These are phyloP conservation scores for Drosera capensis DNA, from an alignment of 148 eudicot species.

Conservation along the genomic window DNA sequence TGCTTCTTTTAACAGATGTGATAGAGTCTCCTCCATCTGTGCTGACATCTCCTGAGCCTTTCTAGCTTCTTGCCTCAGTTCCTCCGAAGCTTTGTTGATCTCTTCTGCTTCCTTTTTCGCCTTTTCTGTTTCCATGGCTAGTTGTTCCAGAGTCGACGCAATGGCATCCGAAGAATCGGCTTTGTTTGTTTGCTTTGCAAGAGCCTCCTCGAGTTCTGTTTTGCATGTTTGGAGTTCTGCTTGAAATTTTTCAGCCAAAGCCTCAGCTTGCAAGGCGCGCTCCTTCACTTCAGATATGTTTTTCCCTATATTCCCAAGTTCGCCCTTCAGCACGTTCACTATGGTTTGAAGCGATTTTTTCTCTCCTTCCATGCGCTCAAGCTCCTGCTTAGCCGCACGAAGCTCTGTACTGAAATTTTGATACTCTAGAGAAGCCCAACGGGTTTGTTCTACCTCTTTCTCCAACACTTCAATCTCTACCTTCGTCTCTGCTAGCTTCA, in stretches of 20 bases:
- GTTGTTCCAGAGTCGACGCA: slow-evolving; percentile 17
- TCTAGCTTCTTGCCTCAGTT: slow-evolving; percentile 28
- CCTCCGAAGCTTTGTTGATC: slow-evolving; percentile 12
- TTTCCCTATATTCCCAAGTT: slow-evolving; percentile 33
- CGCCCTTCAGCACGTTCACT: slow-evolving; percentile 31
- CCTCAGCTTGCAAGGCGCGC: slow-evolving; percentile 19
- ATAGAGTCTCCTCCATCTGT: slow-evolving; percentile 15
- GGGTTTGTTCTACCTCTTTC: slow-evolving; percentile 28
- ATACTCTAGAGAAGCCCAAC: slow-evolving; percentile 21
- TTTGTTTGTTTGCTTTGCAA: slow-evolving; percentile 18
- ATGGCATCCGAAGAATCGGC: slow-evolving; percentile 21
- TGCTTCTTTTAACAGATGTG: slow-evolving; percentile 33
- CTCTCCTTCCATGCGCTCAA: slow-evolving; percentile 26
- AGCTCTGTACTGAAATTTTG: slow-evolving; percentile 28
- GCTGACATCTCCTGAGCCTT: slow-evolving; percentile 11
- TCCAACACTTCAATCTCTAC: slow-evolving; percentile 29
- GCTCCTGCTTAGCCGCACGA: slow-evolving; percentile 29
- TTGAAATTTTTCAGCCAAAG: slow-evolving; percentile 14
- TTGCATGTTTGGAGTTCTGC: slow-evolving; percentile 26
- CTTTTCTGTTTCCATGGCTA: slow-evolving; percentile 25
- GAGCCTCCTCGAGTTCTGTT: slow-evolving; percentile 30
- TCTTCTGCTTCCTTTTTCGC: slow-evolving; percentile 30
- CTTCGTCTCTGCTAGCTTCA: slow-evolving; percentile 41
- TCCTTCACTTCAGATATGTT: slow-evolving; percentile 23
- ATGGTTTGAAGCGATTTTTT: slow-evolving; percentile 18